These are phyloP conservation scores for Plasmodium berghei DNA, from an alignment of 169 alveolate genomes.

Conservation along the genomic window DNA sequence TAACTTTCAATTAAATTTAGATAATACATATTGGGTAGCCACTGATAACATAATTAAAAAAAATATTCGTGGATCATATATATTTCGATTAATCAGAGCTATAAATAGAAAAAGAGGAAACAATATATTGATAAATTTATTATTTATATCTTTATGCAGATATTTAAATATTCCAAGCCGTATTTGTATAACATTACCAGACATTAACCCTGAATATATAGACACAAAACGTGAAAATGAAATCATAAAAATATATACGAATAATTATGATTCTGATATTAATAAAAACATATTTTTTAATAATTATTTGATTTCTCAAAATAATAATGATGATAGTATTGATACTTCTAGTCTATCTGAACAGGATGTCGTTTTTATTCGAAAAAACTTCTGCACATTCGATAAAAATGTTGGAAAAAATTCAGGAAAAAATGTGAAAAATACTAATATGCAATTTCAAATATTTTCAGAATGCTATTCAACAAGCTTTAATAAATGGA, in stretches of 20 bases:
- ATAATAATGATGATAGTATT: neutral
- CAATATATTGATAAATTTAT: constrained; percentile 32
- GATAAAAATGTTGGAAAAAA: neutral
- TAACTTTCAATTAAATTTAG: constrained; percentile 8
- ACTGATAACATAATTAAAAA: constrained; percentile 24
- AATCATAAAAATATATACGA: constrained; percentile 17
- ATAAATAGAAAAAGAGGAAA: constrained; percentile 47
- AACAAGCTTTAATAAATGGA: constrained; percentile 60
- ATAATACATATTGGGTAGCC: constrained; percentile 36
- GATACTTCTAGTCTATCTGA: neutral
- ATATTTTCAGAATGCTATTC: constrained; percentile 69
- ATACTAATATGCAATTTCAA: constrained; percentile 32
- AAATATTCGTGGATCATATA: constrained; percentile 24
- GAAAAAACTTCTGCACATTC: neutral
- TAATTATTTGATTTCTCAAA: neutral
- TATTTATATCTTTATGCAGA: constrained; percentile 56
- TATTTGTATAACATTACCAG: constrained; percentile 54
- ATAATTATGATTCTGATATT: constrained; percentile 22
- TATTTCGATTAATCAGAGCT: constrained; percentile 49
- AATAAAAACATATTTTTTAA: constrained; percentile 41
- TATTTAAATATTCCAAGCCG: constrained; percentile 70
- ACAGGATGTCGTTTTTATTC: constrained; percentile 13
- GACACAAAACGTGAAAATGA: constrained; percentile 10
- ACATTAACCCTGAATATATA: constrained; percentile 6
- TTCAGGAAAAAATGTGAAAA: neutral